Base-by-base conservation (phyloP, 2,329 filamentous ascomycete genomes). In the Alternaria novae-zelandiae region DNA sequence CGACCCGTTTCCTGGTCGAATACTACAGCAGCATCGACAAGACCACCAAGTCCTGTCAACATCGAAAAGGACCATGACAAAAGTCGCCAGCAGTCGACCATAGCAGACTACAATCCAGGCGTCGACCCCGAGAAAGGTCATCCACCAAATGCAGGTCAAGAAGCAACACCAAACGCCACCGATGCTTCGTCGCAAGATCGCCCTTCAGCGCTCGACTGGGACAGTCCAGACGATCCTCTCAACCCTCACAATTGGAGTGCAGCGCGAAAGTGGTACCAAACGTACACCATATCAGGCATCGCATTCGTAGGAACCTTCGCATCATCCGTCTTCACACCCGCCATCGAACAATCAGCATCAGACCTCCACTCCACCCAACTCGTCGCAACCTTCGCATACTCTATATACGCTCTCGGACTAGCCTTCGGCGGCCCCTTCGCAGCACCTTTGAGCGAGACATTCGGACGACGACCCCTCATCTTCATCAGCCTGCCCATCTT, bases 391-490 rank as follows among this genome's bases (percentile, higher is more conserved):
- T 47, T 76, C 10, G 66, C 67, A 10, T 65, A 74, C 25, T 72
- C 71, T 3, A 60, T 72, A 10, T 76, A 74, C 32, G 62, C 65
- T 2, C 58, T 76, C 5, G 74, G 71, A 4, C 90, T 93, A 50
- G 91, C 89, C 1, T 87, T 90, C 59, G 91, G 91, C 1, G 91
- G 91, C 2, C 86, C 88, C 0, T 82, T 94, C 21, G 92, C 90
- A 83, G 91, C 91, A 3, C 91, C 91, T 1, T 81, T 94, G 5
- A 91, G 89, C 2, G 92, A 95, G 80, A 82, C 91, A 41, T 87
- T 85, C 70, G 92, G 92, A 41, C 87, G 92, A 26, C 84, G 87
- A 32, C 77, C 91, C 21, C 92, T 94, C 75, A 89, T 89, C 61
- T 78, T 92, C 67, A 89, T 91, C 77, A 88, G 88, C 51, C 84